Evolutionary conservation across 1,139 yeast species (phyloP).

Genomic region (Taphrina pruni): DNA sequence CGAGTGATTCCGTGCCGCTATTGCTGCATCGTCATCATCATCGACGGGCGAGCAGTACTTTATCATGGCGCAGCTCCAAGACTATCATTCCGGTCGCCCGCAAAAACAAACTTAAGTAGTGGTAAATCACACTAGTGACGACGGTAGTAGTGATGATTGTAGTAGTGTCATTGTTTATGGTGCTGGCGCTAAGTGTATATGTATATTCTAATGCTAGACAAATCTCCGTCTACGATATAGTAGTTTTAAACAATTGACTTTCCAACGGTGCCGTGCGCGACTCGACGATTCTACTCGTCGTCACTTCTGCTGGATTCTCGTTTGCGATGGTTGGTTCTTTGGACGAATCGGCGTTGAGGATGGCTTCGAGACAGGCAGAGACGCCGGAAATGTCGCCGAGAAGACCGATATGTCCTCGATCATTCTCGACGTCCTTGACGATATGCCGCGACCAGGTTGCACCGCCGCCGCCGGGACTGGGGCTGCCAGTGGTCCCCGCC

Average conservation of each 20-base stretch:
- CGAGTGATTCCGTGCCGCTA: background rate
- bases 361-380: constrained; percentile 21
- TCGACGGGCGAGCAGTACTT: background rate
- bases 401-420: constrained; percentile 77
- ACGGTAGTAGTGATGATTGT: too few species aligned
- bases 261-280: background rate
- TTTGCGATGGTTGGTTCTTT: too few species aligned
- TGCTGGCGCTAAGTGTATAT: background rate
- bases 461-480: too few species aligned
- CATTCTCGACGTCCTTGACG: constrained; percentile 65
- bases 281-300: too few species aligned
- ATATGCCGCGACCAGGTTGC: constrained; percentile 68
- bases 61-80: background rate
- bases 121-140: background rate
- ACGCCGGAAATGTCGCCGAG: constrained; percentile 70
- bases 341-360: background rate
- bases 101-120: background rate
- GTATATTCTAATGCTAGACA: background rate
- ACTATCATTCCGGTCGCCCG: background rate
- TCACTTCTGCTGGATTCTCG: too few species aligned
- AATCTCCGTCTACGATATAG: background rate
- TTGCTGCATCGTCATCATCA: background rate
- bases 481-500: constrained; percentile 47
- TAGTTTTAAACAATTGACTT: constrained; percentile 8
- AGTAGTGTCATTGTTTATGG: background rate